A percentile compares a stretch with the other conserved stretches of the same genome.
phyloP scores from a whole-genome alignment of 345 rosid genomes.

The Eucalyptus leucophloia region DNA sequence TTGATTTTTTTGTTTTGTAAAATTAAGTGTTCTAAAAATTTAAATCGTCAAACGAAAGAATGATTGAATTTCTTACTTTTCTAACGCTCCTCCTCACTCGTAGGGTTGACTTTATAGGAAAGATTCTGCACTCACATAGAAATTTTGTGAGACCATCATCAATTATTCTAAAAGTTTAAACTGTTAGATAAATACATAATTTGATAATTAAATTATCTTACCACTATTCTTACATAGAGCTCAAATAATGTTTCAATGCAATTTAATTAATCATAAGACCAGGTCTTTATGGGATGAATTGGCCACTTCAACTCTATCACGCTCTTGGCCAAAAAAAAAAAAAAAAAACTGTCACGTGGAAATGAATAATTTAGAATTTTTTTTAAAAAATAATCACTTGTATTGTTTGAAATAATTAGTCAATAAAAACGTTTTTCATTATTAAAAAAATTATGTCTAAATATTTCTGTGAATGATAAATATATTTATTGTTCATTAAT shows the following conservation, averaged over 20 bases:
- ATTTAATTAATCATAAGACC: neutral
- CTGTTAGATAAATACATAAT: accelerated
- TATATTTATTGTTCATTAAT: too few relatives aligned
- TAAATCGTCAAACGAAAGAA: neutral
- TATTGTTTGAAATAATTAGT: too few relatives aligned
- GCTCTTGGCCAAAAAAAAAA: too few relatives aligned
- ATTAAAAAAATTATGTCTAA: too few relatives aligned
- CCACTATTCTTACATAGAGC: neutral
- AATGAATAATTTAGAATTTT: too few relatives aligned
- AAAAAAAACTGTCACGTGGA: too few relatives aligned
- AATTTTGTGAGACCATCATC: neutral
- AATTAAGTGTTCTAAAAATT: neutral
- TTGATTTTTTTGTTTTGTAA: neutral
- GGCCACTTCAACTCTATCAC: neutral
- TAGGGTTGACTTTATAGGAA: neutral
- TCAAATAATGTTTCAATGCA: neutral
- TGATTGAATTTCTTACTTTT: neutral
- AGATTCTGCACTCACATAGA: neutral
- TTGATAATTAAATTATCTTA: neutral
- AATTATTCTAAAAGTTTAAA: neutral
- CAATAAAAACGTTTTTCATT: too few relatives aligned
- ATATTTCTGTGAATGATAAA: too few relatives aligned
- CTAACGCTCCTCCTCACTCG: neutral
- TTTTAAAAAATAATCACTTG: too few relatives aligned
- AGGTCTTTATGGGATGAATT: neutral